A percentile compares a stretch with the other conserved stretches of the same genome.
These are phyloP conservation scores for Bondarzewia mesenterica DNA, from an alignment of 1,284 basidiomycete species.

Conservation along the genomic window DNA sequence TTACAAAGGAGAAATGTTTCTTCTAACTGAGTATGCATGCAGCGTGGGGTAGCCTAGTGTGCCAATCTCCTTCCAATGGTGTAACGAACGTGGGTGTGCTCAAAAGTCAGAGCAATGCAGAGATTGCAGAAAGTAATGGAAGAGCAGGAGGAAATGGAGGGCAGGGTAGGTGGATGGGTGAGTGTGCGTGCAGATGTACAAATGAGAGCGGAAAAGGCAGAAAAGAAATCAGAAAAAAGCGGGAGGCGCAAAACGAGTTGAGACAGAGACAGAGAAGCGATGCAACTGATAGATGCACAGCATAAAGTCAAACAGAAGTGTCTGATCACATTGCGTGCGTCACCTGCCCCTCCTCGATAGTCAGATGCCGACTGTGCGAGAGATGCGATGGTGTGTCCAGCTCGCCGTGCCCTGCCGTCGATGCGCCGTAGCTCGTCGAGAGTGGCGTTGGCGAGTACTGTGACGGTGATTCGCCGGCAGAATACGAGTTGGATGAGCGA, in stretches of 20 bases:
- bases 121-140: neutral
- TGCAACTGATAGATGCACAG: neutral
- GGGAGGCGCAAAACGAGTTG: neutral
- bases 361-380: slow-evolving; percentile 20
- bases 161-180: neutral
- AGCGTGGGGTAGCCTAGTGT: neutral
- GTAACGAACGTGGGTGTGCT: neutral
- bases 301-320: neutral
- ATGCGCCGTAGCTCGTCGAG: neutral
- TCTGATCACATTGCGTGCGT: neutral
- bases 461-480: slow-evolving; percentile 14
- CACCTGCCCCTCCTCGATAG: slow-evolving; percentile 23
- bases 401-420: neutral
- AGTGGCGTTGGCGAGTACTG: neutral
- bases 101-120: neutral
- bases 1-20: neutral
- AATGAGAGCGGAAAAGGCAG: neutral
- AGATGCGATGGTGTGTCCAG: slow-evolving; percentile 1
- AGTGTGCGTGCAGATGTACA: neutral
- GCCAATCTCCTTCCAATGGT: neutral
- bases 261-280: neutral
- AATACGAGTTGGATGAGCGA: slow-evolving; percentile 14
- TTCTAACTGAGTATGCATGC: neutral
- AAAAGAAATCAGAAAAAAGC: neutral
- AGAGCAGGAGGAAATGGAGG: neutral